These are phyloP conservation scores for Aureobasidium sp. DNA, from an alignment of 2,329 filamentous ascomycete species.

Conservation along the genomic window DNA sequence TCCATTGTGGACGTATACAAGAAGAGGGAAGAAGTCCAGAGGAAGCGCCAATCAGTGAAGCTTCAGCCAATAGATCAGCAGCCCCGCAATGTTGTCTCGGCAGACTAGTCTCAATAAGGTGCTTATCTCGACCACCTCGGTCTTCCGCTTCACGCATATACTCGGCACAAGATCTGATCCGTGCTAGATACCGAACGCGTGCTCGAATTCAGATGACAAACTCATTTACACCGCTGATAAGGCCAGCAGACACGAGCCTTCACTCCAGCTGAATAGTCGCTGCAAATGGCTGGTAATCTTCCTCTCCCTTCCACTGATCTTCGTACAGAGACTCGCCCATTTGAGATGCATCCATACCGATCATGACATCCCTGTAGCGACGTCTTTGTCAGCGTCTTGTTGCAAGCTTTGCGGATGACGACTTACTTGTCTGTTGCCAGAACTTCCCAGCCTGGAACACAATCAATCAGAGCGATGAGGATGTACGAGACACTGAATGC, in stretches of 20 bases:
- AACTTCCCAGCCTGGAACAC: slow-evolving; percentile 47
- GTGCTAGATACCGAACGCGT: background rate
- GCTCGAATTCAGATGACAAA: background rate
- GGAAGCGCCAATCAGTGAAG: background rate
- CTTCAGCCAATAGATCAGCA: background rate
- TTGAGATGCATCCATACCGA: slow-evolving; percentile 45
- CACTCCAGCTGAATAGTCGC: slow-evolving; percentile 9
- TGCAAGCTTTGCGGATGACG: background rate
- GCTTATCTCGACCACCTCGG: background rate
- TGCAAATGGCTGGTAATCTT: slow-evolving; percentile 30
- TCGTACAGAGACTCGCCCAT: slow-evolving; percentile 44
- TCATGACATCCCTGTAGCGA: slow-evolving; percentile 36
- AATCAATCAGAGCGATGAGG: slow-evolving; percentile 47
- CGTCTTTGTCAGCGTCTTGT: too few species aligned
- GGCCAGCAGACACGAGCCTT: background rate
- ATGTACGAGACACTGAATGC: slow-evolving; percentile 43
- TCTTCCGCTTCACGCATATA: background rate
- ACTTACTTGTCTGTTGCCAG: slow-evolving; percentile 47
- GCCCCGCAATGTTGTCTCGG: background rate
- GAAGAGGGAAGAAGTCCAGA: background rate
- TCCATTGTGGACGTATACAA: background rate
- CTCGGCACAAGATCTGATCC: background rate
- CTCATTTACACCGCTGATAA: background rate
- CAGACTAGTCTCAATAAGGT: background rate
- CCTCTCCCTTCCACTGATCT: slow-evolving; percentile 30